A percentile compares a stretch with the other conserved stretches of the same genome.
phyloP scores from a whole-genome alignment of 163 green algal species.

The Coccomyxa subellipsoidea region DNA sequence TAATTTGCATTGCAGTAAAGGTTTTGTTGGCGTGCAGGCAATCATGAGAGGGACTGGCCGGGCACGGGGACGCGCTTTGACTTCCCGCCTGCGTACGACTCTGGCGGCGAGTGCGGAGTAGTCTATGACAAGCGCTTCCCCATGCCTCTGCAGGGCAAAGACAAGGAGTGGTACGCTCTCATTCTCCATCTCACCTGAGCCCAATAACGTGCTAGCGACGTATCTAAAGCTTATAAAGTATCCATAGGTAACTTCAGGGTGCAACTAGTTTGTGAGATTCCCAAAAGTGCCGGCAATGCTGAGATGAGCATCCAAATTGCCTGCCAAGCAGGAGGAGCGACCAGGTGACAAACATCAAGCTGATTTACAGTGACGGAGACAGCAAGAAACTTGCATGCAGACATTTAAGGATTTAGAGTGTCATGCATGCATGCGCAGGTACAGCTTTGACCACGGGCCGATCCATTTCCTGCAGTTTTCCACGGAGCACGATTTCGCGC shows the following conservation, averaged over 20 bases:
- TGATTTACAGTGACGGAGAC: too few species aligned
- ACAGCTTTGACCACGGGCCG: conserved; percentile 69
- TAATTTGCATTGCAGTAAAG: neutral
- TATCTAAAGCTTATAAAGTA: too few species aligned
- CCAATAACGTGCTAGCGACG: too few species aligned
- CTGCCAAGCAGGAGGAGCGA: too few species aligned
- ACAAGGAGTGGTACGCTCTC: neutral
- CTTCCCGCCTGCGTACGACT: conserved; percentile 40
- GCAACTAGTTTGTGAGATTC: too few species aligned
- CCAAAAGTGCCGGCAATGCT: too few species aligned
- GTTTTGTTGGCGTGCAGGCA: conserved; percentile 20
- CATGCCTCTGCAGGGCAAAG: neutral
- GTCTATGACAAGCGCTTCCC: neutral
- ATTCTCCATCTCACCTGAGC: too few species aligned
- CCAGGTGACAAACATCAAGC: too few species aligned
- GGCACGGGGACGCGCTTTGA: conserved; percentile 26
- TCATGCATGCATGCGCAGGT: conserved; percentile 23
- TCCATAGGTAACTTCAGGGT: too few species aligned
- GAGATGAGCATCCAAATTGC: too few species aligned
- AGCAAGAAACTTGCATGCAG: too few species aligned
- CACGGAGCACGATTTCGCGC: conserved; percentile 59
- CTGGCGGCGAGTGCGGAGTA: conserved; percentile 17
- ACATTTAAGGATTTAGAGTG: neutral
- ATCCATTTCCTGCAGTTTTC: conserved; percentile 68
- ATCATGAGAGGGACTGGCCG: conserved; percentile 59